phyloP scores from a whole-genome alignment of 129 eudicot species.

The Heracleum sosnowskyi region DNA sequence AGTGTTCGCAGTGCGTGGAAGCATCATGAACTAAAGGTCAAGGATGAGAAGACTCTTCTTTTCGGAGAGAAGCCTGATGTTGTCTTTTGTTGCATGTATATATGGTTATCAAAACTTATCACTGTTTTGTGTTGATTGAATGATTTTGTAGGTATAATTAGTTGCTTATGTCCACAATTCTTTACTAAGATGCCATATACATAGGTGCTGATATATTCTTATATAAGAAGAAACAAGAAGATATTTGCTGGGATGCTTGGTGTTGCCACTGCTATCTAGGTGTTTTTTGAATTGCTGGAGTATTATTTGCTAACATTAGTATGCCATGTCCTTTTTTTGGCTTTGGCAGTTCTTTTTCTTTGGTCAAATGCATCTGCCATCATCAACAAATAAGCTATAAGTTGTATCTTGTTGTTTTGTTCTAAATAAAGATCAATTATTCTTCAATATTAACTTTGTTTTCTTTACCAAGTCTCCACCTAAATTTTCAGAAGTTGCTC shows the following conservation, averaged over 20 bases:
- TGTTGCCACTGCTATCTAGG: slow-evolving; percentile 77
- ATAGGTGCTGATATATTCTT: slow-evolving; percentile 87
- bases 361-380: slow-evolving; percentile 86
- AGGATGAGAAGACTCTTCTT: slow-evolving; percentile 47
- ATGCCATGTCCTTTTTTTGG: slow-evolving; percentile 63
- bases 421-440: not conserved
- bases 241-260: slow-evolving; percentile 68
- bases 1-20: slow-evolving; percentile 56
- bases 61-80: slow-evolving; percentile 49
- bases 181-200: not conserved
- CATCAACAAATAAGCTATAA: slow-evolving; percentile 64
- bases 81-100: slow-evolving; percentile 46
- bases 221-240: slow-evolving; percentile 95
- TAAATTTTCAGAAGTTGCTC: slow-evolving; percentile 61
- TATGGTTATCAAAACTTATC: no score
- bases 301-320: slow-evolving; percentile 83
- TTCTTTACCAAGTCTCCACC: slow-evolving; percentile 56
- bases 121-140: not conserved
- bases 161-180: no score
- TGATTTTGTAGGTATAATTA: not conserved
- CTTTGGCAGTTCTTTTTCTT: slow-evolving; percentile 56
- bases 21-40: slow-evolving; percentile 49
- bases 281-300: slow-evolving; percentile 74
- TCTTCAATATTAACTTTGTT: slow-evolving; percentile 12
- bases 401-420: not conserved